Evolutionary conservation across 139 green algal species (phyloP).

Genomic region (Chlamydomonas schloesseri): DNA sequence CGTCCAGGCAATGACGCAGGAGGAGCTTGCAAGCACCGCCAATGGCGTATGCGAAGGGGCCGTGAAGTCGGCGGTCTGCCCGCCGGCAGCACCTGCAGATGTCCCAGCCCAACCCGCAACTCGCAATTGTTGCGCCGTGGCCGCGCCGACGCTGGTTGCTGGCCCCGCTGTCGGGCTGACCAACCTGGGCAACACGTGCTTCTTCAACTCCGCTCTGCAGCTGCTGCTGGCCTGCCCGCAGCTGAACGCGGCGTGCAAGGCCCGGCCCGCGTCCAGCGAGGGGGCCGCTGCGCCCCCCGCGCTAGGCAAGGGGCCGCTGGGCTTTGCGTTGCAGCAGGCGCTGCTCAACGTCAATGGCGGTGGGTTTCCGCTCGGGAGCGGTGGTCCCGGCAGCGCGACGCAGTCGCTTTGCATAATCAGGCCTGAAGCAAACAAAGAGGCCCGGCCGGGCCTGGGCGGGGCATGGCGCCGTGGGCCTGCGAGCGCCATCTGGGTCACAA

Average conservation of each 20-base stretch:
- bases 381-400: too few relatives aligned
- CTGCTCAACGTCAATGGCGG: conserved; percentile 40
- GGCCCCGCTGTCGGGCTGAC: conserved; percentile 50
- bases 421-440: too few relatives aligned
- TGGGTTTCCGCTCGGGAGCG: too few relatives aligned
- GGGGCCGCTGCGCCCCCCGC: background rate
- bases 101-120: background rate
- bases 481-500: too few relatives aligned
- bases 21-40: too few relatives aligned
- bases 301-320: conserved; percentile 47
- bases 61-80: background rate
- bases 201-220: conserved; percentile 75
- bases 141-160: background rate
- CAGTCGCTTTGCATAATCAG: too few relatives aligned
- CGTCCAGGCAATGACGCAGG: too few relatives aligned
- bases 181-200: conserved; percentile 82
- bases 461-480: too few relatives aligned
- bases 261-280: background rate
- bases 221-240: conserved; percentile 59
- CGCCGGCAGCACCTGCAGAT: too few relatives aligned
- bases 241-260: conserved; percentile 30
- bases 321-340: conserved; percentile 58
- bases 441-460: too few relatives aligned
- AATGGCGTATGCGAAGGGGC: too few relatives aligned
- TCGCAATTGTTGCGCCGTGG: background rate